A percentile compares a stretch with the other conserved stretches of the same genome.
Conservation (phyloP, 129 eudicot species). For the Arctium lappa region DNA sequence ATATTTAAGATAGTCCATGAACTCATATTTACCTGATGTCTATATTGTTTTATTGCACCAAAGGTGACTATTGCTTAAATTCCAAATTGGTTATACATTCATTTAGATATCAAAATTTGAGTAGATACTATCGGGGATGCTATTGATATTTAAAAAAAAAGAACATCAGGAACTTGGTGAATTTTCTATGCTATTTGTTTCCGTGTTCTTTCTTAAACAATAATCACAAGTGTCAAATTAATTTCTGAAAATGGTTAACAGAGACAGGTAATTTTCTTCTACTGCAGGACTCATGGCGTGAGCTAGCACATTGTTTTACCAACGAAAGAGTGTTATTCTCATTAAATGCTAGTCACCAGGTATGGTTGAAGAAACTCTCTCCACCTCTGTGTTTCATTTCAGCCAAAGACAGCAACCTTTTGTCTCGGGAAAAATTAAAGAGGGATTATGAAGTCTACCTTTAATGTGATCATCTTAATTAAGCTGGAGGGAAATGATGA, state of each 20-base stretch:
- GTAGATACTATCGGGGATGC: background rate
- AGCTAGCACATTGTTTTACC: slow-evolving; percentile 64
- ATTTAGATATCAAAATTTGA: background rate
- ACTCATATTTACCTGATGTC: background rate
- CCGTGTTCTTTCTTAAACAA: background rate
- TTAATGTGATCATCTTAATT: background rate
- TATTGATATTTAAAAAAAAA: background rate
- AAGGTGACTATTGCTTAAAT: background rate
- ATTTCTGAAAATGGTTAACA: slow-evolving; percentile 1
- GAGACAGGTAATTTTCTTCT: slow-evolving; percentile 17
- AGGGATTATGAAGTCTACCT: background rate
- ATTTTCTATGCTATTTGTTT: slow-evolving; percentile 5
- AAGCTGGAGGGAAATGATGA: background rate
- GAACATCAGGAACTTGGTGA: slow-evolving; percentile 1
- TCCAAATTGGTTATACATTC: background rate
- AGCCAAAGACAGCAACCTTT: background rate
- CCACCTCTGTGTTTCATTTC: slow-evolving; percentile 1
- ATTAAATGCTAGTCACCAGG: slow-evolving; percentile 71
- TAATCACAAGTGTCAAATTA: slow-evolving; percentile 3
- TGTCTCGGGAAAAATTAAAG: background rate
- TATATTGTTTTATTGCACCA: background rate
- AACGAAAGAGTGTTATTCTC: slow-evolving; percentile 58
- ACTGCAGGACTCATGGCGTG: slow-evolving; percentile 86
- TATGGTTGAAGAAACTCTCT: slow-evolving; percentile 15
- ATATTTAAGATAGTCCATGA: background rate